Conservation (phyloP, 441 rosid genomes). For the Bocquillonia castaneifolia region DNA sequence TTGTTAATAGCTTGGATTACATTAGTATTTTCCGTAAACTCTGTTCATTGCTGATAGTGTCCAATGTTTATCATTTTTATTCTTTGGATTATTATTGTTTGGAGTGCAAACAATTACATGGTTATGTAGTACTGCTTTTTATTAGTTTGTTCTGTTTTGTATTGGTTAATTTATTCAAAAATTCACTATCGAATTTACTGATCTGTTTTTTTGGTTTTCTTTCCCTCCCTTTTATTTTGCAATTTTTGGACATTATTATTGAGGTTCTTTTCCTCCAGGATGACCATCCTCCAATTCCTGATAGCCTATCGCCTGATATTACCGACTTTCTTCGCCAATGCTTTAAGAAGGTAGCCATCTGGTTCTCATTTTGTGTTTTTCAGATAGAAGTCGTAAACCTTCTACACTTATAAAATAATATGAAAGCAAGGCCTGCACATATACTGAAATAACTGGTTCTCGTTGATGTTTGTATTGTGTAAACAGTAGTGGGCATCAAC, state of each 20-base stretch:
- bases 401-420: not conserved
- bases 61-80: slow-evolving; percentile 1
- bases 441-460: not conserved
- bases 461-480: not conserved
- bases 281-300: slow-evolving; percentile 96
- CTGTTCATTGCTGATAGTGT: not conserved
- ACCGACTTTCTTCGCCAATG: slow-evolving; percentile 91
- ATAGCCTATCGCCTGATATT: slow-evolving; percentile 86
- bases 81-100: slow-evolving; percentile 3
- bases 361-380: not conserved
- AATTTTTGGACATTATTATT: not conserved
- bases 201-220: not conserved
- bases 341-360: slow-evolving; percentile 75
- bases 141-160: not conserved
- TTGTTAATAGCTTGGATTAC: slow-evolving; percentile 6
- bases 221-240: not conserved
- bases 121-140: not conserved
- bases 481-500: not conserved
- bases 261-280: slow-evolving; percentile 44
- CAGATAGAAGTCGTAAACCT: not conserved
- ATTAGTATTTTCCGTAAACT: not conserved
- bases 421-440: not conserved
- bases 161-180: not conserved
- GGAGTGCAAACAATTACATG: slow-evolving; percentile 1
- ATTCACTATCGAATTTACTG: too few species aligned